These are phyloP conservation scores for Ilyonectria robusta DNA, from an alignment of 2,329 filamentous ascomycete genomes.

Conservation along the genomic window DNA sequence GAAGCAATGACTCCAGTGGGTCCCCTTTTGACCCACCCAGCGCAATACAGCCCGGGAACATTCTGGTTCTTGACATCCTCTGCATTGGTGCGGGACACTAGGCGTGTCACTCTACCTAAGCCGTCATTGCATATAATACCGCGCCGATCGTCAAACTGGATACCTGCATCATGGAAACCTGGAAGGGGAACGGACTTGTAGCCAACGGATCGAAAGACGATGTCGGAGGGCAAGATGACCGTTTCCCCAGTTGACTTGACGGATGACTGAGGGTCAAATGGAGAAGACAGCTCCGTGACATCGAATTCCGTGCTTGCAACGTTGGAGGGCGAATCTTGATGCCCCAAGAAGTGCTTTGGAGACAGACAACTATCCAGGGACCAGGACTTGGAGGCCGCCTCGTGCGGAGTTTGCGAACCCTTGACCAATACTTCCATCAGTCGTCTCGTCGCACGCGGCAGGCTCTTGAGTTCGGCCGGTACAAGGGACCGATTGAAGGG, in stretches of 20 bases:
- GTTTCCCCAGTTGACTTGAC: conserved; percentile 65
- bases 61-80: conserved; percentile 56
- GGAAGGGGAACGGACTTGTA: conserved; percentile 87
- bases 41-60: conserved; percentile 85
- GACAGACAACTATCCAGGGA: conserved; percentile 88
- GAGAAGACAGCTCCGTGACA: conserved; percentile 69
- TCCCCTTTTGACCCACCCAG: conserved; percentile 96
- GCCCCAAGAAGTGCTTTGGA: conserved; percentile 77
- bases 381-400: conserved; percentile 77
- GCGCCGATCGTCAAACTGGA: conserved; percentile 81
- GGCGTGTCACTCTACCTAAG: conserved; percentile 76
- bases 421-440: conserved; percentile 87
- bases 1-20: conserved; percentile 96
- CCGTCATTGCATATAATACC: conserved; percentile 90
- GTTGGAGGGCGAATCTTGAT: conserved; percentile 57
- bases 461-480: conserved; percentile 75
- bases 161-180: conserved; percentile 79
- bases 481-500: conserved; percentile 77
- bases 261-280: conserved; percentile 66
- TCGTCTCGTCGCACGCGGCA: conserved; percentile 82
- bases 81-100: conserved; percentile 45
- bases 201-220: conserved; percentile 94
- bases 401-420: conserved; percentile 70
- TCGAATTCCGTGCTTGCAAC: conserved; percentile 80
- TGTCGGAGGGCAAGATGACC: conserved; percentile 71